Evolutionary conservation across 352 stramenopile genomes (phyloP).

Genomic region (Phytophthora boehmeriae): DNA sequence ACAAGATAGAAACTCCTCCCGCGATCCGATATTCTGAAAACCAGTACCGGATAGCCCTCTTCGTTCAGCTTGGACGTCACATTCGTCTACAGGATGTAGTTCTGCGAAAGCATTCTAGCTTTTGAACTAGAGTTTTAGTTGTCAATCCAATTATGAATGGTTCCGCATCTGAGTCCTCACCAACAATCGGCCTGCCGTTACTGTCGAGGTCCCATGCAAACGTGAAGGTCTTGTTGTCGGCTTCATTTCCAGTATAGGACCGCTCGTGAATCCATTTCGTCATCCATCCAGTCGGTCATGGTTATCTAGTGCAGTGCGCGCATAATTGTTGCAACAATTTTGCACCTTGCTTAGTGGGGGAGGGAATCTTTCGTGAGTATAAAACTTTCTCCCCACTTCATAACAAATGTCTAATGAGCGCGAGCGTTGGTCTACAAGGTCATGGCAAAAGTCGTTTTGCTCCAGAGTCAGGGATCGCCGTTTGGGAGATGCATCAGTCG

Average conservation of each 20-base stretch:
- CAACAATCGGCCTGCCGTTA: not conserved
- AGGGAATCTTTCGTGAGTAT: too few relatives aligned
- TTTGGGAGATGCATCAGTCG: too few relatives aligned
- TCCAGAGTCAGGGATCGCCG: too few relatives aligned
- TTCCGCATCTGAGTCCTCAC: not conserved
- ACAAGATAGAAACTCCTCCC: not conserved
- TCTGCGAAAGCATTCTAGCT: not conserved
- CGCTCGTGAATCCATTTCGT: not conserved
- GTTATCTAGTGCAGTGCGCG: too few relatives aligned
- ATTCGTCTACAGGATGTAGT: not conserved
- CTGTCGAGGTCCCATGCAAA: not conserved
- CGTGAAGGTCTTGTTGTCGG: not conserved
- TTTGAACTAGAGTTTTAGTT: not conserved
- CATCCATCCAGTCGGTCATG: too few relatives aligned
- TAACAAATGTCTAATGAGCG: too few relatives aligned
- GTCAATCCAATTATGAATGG: slow-evolving; percentile 1
- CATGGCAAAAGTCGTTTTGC: too few relatives aligned
- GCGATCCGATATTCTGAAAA: not conserved
- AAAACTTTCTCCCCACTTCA: too few relatives aligned
- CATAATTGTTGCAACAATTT: too few relatives aligned
- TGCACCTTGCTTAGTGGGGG: too few relatives aligned
- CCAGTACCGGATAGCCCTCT: not conserved
- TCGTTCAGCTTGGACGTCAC: not conserved
- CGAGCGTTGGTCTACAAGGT: too few relatives aligned
- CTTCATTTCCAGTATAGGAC: not conserved